Base-by-base conservation (phyloP, 345 rosid genomes). In the Populus ilicifolia region DNA sequence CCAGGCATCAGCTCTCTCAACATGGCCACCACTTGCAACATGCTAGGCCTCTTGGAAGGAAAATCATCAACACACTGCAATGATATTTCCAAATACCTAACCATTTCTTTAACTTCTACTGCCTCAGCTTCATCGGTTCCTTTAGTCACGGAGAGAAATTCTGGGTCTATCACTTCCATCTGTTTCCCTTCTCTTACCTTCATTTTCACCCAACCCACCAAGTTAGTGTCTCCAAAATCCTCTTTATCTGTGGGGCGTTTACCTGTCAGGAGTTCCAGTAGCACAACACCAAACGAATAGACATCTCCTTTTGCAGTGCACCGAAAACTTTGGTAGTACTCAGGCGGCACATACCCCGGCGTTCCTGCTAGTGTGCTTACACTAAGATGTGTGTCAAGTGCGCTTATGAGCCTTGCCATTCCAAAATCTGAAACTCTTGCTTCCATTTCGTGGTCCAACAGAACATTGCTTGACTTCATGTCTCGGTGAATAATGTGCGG, bases 361-460 rank as follows among this genome's bases (percentile, higher is more conserved):
- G 99, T 95, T 25, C 99, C 99, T 0, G 99, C 98, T 23, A 95
- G 89, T 48, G 98, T 95, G 87, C 98, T 93, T 1, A 95, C 99
- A 33, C 99, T 95, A 69, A 95, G 84, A 80, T 95, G 99, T 5
- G 98, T 95, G 87, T 95, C 99, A 0, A 95, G 89, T 8, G 98
- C 99, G 16, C 98, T 95, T 41, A 95, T 95, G 61, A 95, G 89
- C 85, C 99, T 85, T 20, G 99, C 99, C 99, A 95, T 95, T 61
- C 99, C 99, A 12, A 95, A 95, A 88, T 95, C 99, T 0, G 99
- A 95, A 63, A 95, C 97, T 63, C 99, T 88, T 48, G 99, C 91
- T 78, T 93, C 99, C 98, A 95, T 84, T 56, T 95, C 98, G n/a
- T 92, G 85, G 79, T 95, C 99, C 6, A 95, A 72, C 18, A 95